Conservation (phyloP, 208 protist genomes). For the Wallacemonas sp. region DNA sequence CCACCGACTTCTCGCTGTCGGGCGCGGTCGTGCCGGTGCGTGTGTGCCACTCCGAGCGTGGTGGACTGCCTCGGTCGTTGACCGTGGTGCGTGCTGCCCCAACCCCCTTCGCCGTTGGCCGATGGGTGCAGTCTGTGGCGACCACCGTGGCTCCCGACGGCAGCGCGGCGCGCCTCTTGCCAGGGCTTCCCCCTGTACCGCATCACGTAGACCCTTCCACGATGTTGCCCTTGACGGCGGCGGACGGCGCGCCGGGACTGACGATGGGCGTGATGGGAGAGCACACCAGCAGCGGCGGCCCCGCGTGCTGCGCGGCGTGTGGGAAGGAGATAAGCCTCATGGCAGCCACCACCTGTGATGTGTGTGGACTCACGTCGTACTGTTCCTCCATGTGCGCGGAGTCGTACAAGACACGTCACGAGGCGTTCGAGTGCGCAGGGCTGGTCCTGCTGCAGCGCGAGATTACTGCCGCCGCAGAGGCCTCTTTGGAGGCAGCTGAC, state of each 20-base stretch:
- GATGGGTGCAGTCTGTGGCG: slow-evolving; percentile 8
- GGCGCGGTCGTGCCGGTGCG: slow-evolving; percentile 19
- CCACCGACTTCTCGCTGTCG: slow-evolving; percentile 34
- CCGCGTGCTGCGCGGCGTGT: slow-evolving; percentile 13
- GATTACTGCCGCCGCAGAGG: background rate
- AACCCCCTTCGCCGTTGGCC: slow-evolving; percentile 23
- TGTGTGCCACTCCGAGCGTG: slow-evolving; percentile 46
- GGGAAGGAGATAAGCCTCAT: slow-evolving; percentile 4
- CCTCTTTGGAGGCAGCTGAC: background rate
- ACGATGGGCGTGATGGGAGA: background rate
- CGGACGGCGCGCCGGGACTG: background rate
- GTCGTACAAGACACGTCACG: slow-evolving; percentile 25
- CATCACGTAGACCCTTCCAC: slow-evolving; percentile 1
- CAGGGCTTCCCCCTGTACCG: background rate
- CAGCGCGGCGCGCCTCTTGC: background rate
- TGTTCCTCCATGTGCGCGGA: slow-evolving; percentile 34
- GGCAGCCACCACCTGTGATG: slow-evolving; percentile 13
- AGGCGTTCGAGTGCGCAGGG: slow-evolving; percentile 34
- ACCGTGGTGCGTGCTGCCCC: slow-evolving; percentile 21
- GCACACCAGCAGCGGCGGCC: background rate
- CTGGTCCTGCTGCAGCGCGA: slow-evolving; percentile 14
- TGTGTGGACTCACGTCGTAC: slow-evolving; percentile 31
- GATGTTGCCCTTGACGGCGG: background rate
- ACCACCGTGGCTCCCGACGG: background rate
- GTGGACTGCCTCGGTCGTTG: slow-evolving; percentile 36